phyloP scores from a whole-genome alignment of 2,329 filamentous ascomycete species.

The Arthrobotrys iridis region DNA sequence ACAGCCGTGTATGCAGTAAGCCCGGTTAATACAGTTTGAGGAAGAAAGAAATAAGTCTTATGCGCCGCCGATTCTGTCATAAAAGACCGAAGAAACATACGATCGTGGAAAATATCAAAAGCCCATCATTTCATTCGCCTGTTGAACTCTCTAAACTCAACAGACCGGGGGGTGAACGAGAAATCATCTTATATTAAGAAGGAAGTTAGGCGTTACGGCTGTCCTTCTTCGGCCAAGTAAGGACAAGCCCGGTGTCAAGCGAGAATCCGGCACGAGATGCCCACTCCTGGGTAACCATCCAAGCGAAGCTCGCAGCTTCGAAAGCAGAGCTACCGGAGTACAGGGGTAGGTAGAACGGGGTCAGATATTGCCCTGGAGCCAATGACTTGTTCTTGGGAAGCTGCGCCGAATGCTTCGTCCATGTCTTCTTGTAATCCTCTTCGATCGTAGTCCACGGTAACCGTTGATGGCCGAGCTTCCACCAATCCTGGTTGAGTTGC shows the following conservation, averaged over 20 bases:
- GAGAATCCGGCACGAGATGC: conserved; percentile 3
- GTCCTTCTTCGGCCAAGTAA: conserved; percentile 48
- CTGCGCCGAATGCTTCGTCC: conserved; percentile 30
- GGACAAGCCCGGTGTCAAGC: conserved; percentile 34
- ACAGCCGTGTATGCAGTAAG: conserved; percentile 10
- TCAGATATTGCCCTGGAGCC: conserved; percentile 42
- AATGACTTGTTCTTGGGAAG: conserved; percentile 21
- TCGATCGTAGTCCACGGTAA: conserved; percentile 34
- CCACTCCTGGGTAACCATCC: conserved; percentile 54
- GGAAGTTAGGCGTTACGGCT: neutral
- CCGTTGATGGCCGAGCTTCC: conserved; percentile 48
- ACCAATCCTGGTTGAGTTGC: conserved; percentile 53
- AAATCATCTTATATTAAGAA: neutral
- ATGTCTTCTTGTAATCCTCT: conserved; percentile 37
- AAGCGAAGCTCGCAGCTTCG: conserved; percentile 51
- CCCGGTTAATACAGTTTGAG: neutral
- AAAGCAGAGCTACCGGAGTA: conserved; percentile 50
- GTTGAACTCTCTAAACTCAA: too few species aligned
- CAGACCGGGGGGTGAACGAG: too few species aligned
- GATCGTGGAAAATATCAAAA: neutral
- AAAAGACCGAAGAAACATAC: conserved; percentile 5
- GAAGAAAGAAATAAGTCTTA: neutral
- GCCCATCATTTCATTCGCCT: neutral
- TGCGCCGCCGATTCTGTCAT: conserved; percentile 20
- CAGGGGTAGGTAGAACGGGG: conserved; percentile 48